Conservation (phyloP, 345 rosid species). For the Sisymbrium irio region DNA sequence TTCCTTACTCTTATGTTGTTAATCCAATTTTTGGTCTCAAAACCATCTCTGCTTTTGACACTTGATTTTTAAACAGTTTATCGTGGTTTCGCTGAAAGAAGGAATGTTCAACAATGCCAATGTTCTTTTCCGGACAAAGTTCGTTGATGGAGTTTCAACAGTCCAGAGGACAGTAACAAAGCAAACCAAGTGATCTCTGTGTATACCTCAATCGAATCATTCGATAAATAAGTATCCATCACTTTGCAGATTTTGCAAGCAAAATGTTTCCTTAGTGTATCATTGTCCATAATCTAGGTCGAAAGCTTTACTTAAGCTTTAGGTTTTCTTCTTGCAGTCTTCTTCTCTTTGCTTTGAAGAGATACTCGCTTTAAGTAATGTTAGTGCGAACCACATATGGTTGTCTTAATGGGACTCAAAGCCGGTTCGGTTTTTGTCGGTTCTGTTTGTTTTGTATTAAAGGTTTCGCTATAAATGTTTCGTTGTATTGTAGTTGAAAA, state of each 20-base stretch:
- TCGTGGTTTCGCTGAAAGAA: constrained; percentile 94
- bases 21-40: background rate
- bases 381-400: background rate
- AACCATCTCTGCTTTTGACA: background rate
- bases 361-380: background rate
- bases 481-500: background rate
- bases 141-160: constrained; percentile 94
- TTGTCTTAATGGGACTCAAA: background rate
- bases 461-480: background rate
- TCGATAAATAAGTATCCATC: background rate
- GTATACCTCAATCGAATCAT: background rate
- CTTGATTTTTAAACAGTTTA: constrained; percentile 51
- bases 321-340: background rate
- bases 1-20: background rate
- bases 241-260: background rate
- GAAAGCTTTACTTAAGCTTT: background rate
- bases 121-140: constrained; percentile 93
- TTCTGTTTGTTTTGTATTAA: background rate
- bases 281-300: background rate
- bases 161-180: constrained; percentile 91
- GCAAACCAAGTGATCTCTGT: constrained; percentile 46
- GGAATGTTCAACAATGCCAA: constrained; percentile 99
- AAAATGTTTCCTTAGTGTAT: background rate
- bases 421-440: background rate
- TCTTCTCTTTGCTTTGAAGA: background rate